Evolutionary conservation across 139 green algal genomes (phyloP).

Genomic region (Zygnema cylindricum): DNA sequence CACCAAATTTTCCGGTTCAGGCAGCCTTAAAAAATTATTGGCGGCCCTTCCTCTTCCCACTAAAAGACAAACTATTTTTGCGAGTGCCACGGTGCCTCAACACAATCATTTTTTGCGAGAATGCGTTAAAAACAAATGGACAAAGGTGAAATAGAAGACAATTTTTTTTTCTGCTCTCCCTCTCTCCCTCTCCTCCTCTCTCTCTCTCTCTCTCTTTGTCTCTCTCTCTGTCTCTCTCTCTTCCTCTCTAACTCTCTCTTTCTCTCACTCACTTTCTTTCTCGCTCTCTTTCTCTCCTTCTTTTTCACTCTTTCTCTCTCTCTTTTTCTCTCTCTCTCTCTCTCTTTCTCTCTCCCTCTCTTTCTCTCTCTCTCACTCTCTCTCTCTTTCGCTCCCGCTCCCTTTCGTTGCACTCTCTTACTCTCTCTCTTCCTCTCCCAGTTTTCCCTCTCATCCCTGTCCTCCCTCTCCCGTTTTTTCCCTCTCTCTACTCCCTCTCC

Average conservation of each 20-base stretch:
- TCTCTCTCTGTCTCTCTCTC: neutral
- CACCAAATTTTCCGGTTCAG: conserved; percentile 34
- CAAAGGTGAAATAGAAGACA: conserved; percentile 47
- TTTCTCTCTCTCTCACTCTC: neutral
- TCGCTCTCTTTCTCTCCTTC: neutral
- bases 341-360: neutral
- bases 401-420: too few relatives aligned
- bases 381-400: neutral
- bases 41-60: conserved; percentile 26
- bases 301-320: neutral
- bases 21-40: conserved; percentile 51
- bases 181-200: neutral
- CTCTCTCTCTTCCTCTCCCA: neutral
- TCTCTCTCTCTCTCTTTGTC: neutral
- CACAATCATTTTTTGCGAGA: conserved; percentile 38
- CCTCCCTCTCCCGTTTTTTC: neutral
- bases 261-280: neutral
- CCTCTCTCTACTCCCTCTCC: neutral
- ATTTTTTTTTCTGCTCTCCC: too few relatives aligned
- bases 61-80: conserved; percentile 42
- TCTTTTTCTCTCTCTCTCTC: neutral
- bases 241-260: neutral
- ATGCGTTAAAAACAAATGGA: conserved; percentile 52
- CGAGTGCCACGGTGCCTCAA: conserved; percentile 48
- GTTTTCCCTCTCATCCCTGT: neutral